These are phyloP conservation scores for Neopestalotiopsis sp. DNA, from an alignment of 2,329 filamentous ascomycete species.

Conservation along the genomic window DNA sequence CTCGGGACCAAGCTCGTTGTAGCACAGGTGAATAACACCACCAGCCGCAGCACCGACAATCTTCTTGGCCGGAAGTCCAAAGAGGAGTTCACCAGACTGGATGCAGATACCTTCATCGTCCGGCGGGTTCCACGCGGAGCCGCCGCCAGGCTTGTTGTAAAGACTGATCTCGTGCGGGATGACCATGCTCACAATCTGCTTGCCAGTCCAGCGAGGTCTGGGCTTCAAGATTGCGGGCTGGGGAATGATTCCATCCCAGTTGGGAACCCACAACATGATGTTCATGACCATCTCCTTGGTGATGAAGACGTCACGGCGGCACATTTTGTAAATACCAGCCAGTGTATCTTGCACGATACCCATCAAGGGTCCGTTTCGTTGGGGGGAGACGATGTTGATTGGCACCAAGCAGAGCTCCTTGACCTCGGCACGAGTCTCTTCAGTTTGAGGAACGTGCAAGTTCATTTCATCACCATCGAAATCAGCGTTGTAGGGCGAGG, in stretches of 20 bases:
- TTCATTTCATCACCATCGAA: constrained; percentile 99
- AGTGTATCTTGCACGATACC: constrained; percentile 99
- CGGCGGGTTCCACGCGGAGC: constrained; percentile 61
- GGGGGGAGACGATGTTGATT: constrained; percentile 96
- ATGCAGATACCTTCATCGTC: constrained; percentile 83
- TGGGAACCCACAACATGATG: constrained; percentile 94
- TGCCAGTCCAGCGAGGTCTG: constrained; percentile 92
- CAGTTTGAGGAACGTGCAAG: constrained; percentile 96
- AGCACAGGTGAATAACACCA: constrained; percentile 94
- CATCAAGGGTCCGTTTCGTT: constrained; percentile 97
- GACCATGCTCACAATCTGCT: constrained; percentile 94
- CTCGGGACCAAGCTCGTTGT: constrained; percentile 88
- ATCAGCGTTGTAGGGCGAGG: constrained; percentile 99
- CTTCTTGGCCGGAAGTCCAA: constrained; percentile 92
- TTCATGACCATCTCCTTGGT: constrained; percentile 95
- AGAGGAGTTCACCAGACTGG: constrained; percentile 86
- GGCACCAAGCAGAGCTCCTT: constrained; percentile 97
- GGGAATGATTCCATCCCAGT: constrained; percentile 96
- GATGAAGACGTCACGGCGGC: constrained; percentile 88
- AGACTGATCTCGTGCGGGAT: constrained; percentile 88
- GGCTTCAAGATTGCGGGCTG: constrained; percentile 94
- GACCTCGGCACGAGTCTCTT: constrained; percentile 95
- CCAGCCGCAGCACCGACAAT: constrained; percentile 87
- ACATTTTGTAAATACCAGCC: constrained; percentile 96
- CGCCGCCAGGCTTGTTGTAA: constrained; percentile 66